Evolutionary conservation across 2,329 filamentous ascomycete species (phyloP).

Genomic region (Graphium sp.): DNA sequence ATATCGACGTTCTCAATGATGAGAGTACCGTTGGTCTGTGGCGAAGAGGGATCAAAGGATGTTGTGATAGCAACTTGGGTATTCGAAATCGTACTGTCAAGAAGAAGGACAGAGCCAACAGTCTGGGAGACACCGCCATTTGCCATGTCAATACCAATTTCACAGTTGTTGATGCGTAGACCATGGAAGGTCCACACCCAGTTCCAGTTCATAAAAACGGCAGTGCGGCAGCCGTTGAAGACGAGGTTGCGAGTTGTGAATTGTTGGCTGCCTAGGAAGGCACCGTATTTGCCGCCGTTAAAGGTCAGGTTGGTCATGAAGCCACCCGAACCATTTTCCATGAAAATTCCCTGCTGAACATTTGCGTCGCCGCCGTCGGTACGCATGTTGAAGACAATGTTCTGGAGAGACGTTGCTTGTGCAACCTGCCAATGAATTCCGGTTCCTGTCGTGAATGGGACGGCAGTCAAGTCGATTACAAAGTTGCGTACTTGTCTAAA

Average conservation of each 20-base stretch:
- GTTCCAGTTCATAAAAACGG: conserved; percentile 83
- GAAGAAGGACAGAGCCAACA: conserved; percentile 70
- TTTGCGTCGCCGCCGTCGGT: conserved; percentile 46
- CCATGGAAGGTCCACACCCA: conserved; percentile 76
- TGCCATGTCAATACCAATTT: conserved; percentile 66
- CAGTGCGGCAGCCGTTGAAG: conserved; percentile 70
- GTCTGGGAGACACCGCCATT: conserved; percentile 46
- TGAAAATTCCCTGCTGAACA: conserved; percentile 62
- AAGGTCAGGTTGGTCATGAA: conserved; percentile 74
- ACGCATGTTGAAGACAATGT: conserved; percentile 68
- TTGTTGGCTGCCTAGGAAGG: conserved; percentile 74
- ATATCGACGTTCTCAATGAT: conserved; percentile 88
- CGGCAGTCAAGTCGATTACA: conserved; percentile 55
- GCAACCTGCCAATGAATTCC: conserved; percentile 77
- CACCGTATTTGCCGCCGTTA: conserved; percentile 64
- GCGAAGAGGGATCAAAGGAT: conserved; percentile 45
- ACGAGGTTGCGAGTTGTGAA: conserved; percentile 71
- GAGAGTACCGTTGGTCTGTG: conserved; percentile 61
- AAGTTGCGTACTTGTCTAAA: conserved; percentile 74
- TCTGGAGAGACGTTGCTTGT: conserved; percentile 68
- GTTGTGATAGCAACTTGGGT: conserved; percentile 65
- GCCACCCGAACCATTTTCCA: conserved; percentile 71
- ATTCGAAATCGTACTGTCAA: conserved; percentile 66
- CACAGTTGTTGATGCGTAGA: conserved; percentile 55
- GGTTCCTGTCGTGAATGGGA: conserved; percentile 42